Conservation (phyloP, 1,284 basidiomycete genomes). For the Naganishia albida region DNA sequence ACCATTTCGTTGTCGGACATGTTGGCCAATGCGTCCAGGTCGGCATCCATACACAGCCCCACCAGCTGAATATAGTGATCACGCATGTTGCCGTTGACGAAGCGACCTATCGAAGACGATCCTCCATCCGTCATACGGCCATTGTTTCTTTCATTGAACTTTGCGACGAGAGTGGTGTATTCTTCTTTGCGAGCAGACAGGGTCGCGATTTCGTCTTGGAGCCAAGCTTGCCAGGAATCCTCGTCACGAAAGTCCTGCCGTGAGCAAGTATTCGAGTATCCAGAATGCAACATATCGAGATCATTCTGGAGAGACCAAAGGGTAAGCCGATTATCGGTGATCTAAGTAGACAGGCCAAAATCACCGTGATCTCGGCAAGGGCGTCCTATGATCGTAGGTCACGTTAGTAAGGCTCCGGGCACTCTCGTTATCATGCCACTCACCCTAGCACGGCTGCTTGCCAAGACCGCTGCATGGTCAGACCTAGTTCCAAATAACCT, state of each 20-base stretch:
- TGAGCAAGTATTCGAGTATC: conserved; percentile 16
- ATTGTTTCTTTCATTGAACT: conserved; percentile 19
- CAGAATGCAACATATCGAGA: conserved; percentile 19
- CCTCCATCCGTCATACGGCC: conserved; percentile 11
- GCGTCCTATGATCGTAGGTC: background rate
- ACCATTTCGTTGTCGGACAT: conserved; percentile 96
- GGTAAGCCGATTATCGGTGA: background rate
- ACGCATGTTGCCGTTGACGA: conserved; percentile 84
- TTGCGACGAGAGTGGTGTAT: conserved; percentile 18
- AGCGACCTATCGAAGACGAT: conserved; percentile 64
- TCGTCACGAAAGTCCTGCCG: conserved; percentile 21
- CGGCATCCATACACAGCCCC: conserved; percentile 77
- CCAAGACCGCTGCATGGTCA: conserved; percentile 19
- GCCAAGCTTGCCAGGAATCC: conserved; percentile 8
- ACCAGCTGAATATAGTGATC: conserved; percentile 82
- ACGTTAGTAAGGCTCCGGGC: background rate
- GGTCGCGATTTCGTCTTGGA: conserved; percentile 12
- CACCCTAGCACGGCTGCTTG: conserved; percentile 12
- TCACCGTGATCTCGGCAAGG: conserved; percentile 13
- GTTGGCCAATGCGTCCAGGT: conserved; percentile 85
- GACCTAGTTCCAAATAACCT: conserved; percentile 20
- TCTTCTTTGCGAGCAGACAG: conserved; percentile 12
- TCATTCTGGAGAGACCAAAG: conserved; percentile 10
- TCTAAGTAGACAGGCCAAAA: background rate
- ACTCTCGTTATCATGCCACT: background rate